phyloP scores from a whole-genome alignment of 225 moss, liverwort and hornwort genomes.

The Physcomitrium patens region DNA sequence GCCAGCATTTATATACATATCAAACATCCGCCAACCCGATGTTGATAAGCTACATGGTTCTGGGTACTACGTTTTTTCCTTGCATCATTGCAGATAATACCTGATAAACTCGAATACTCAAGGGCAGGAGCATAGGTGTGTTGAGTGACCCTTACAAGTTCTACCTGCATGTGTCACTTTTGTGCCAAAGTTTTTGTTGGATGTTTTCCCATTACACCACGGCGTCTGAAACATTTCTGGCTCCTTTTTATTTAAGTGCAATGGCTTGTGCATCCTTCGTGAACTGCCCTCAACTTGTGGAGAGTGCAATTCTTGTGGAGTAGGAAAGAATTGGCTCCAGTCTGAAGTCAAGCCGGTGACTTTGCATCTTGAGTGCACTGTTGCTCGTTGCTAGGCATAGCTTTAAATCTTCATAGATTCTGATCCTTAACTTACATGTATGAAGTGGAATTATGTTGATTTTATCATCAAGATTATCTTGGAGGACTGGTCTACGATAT shows the following conservation, averaged over 20 bases:
- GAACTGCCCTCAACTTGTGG: not conserved
- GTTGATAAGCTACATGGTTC: not conserved
- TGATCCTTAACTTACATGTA: not conserved
- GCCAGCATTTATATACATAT: not conserved
- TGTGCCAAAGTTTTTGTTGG: conserved; percentile 6
- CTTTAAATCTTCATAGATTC: not conserved
- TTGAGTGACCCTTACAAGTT: conserved; percentile 9
- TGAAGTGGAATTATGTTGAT: not conserved
- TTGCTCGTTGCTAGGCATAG: not conserved
- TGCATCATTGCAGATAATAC: not conserved
- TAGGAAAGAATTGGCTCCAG: not conserved
- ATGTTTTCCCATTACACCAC: not conserved
- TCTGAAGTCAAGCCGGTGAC: not conserved
- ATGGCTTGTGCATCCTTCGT: not conserved
- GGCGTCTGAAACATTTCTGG: conserved; percentile 16
- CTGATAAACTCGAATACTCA: conserved; percentile 6
- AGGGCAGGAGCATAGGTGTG: not conserved
- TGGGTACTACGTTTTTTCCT: not conserved
- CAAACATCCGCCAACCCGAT: not conserved
- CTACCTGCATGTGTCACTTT: not conserved
- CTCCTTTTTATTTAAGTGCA: not conserved
- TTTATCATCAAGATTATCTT: too few relatives aligned
- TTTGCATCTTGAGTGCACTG: not conserved
- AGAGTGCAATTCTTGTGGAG: not conserved
- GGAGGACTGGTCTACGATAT: too few relatives aligned